Percentiles rank a stretch among this genome's conserved stretches.
These are phyloP conservation scores for Steccherinum ochraceum DNA, from an alignment of 768 basidiomycete species.

Conservation along the genomic window DNA sequence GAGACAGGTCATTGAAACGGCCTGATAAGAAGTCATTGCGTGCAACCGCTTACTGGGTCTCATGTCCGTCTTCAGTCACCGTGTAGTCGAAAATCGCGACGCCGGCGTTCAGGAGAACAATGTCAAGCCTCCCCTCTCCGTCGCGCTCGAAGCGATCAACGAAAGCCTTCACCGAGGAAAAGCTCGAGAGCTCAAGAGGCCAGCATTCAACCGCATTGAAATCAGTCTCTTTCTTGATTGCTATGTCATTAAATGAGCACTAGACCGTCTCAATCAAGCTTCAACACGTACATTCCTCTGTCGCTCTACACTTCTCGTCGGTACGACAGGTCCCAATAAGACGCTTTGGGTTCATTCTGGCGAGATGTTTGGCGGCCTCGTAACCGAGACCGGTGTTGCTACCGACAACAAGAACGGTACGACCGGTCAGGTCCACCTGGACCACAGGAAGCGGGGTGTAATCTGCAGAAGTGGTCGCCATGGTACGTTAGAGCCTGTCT, in stretches of 20 bases:
- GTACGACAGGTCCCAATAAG: conserved; percentile 35
- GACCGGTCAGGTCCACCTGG: conserved; percentile 32
- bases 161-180: conserved; percentile 21
- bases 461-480: too few species aligned
- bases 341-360: conserved; percentile 33
- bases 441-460: too few species aligned
- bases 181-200: conserved; percentile 19
- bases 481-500: too few species aligned
- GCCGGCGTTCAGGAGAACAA: conserved; percentile 22
- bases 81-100: conserved; percentile 18
- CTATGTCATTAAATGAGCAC: too few species aligned
- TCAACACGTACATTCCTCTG: too few species aligned
- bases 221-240: conserved; percentile 12
- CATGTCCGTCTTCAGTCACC: conserved; percentile 23
- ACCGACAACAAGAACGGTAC: conserved; percentile 43
- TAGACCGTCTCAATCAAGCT: conserved; percentile 7
- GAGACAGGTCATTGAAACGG: too few species aligned
- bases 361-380: conserved; percentile 40
- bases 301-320: conserved; percentile 27
- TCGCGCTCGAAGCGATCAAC: conserved; percentile 15
- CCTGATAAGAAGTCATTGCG: too few species aligned
- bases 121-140: conserved; percentile 18
- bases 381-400: conserved; percentile 48
- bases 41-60: conserved; percentile 16
- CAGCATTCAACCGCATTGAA: conserved; percentile 12